phyloP scores from a whole-genome alignment of 2,329 filamentous ascomycete species.

The Colletotrichum liaoningense region DNA sequence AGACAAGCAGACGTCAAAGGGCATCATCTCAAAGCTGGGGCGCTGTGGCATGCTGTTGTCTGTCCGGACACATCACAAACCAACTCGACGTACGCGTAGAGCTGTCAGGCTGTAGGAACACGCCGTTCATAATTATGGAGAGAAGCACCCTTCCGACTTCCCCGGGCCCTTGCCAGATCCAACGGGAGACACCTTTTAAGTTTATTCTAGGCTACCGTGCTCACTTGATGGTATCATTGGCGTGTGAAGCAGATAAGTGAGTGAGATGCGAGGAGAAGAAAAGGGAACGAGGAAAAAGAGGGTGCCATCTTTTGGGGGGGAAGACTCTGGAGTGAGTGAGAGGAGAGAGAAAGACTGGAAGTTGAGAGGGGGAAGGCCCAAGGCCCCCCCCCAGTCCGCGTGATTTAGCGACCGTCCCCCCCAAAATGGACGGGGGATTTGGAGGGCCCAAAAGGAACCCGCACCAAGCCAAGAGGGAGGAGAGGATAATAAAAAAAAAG shows the following conservation, averaged over 20 bases:
- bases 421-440: background rate
- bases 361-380: background rate
- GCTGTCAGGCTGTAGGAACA: background rate
- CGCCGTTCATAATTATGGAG: background rate
- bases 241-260: background rate
- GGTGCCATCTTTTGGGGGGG: background rate
- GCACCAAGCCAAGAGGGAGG: background rate
- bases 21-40: conserved; percentile 16
- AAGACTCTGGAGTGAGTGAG: background rate
- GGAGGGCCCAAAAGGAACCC: background rate
- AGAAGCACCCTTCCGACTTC: background rate
- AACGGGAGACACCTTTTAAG: conserved; percentile 3
- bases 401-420: conserved; percentile 6
- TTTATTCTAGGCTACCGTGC: background rate
- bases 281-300: background rate
- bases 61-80: background rate
- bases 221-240: background rate
- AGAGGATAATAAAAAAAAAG: background rate
- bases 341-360: too few relatives aligned
- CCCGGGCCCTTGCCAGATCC: conserved; percentile 1
- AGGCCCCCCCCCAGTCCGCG: conserved; percentile 7
- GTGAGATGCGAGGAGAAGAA: background rate
- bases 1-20: background rate
- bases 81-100: background rate
- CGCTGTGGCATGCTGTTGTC: conserved; percentile 4